Percentiles rank a stretch among this genome's conserved stretches.
Conservation (phyloP, 495 filamentous ascomycete species). For the Immersiella caudata region DNA sequence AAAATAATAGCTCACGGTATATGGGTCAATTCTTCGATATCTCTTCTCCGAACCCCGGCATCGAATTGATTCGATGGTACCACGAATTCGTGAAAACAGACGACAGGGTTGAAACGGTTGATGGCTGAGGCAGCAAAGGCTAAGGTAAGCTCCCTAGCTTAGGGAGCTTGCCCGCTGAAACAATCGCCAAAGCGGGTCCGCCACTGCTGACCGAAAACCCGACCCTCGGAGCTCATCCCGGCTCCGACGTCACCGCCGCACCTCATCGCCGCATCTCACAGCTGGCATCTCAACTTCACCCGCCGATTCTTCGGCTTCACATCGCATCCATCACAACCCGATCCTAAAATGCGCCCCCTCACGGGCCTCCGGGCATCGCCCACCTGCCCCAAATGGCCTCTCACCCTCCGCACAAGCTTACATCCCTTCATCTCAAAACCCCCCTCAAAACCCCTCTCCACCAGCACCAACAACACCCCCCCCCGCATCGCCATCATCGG, state of each 20-base stretch:
- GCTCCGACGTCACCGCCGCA: constrained; percentile 1
- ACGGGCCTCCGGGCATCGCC: background rate
- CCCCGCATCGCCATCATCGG: constrained; percentile 87
- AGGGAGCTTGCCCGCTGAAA: background rate
- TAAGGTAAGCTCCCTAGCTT: too few relatives aligned
- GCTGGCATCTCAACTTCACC: background rate
- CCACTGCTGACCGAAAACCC: background rate
- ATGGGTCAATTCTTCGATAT: too few relatives aligned
- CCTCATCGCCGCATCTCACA: background rate
- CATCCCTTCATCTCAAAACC: constrained; percentile 24
- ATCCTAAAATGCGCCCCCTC: background rate
- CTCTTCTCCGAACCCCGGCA: too few relatives aligned
- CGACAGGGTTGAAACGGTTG: too few relatives aligned
- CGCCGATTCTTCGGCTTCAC: background rate
- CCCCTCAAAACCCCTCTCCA: constrained; percentile 10
- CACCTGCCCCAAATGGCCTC: constrained; percentile 6
- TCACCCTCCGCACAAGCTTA: constrained; percentile 14
- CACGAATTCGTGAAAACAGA: too few relatives aligned
- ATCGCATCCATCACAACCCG: background rate
- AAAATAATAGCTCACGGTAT: too few relatives aligned
- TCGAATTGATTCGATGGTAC: too few relatives aligned
- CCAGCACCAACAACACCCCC: constrained; percentile 51
- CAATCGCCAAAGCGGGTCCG: background rate
- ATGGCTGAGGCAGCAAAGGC: background rate
- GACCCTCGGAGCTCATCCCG: constrained; percentile 4